Evolutionary conservation across 441 rosid species (phyloP).

Genomic region (Gossypium lobatum): DNA sequence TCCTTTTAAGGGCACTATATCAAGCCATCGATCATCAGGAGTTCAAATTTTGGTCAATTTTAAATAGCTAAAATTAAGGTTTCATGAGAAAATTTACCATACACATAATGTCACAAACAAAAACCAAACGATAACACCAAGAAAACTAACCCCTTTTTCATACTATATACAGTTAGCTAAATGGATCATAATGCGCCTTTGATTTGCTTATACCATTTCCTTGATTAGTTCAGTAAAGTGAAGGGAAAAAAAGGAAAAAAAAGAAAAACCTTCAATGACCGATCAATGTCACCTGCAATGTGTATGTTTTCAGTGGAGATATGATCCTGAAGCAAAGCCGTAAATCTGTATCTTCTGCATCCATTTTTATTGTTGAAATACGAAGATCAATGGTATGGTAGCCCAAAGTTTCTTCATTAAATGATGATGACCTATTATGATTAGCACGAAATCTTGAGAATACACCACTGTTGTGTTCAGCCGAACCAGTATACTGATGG

Average conservation of each 20-base stretch:
- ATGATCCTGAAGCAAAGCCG: slow-evolving; percentile 90
- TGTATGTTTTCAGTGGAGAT: slow-evolving; percentile 69
- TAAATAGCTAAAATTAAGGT: slow-evolving; percentile 5
- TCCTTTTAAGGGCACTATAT: background rate
- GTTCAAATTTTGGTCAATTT: background rate
- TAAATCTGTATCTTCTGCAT: slow-evolving; percentile 72
- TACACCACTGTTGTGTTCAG: slow-evolving; percentile 55
- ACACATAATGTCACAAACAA: background rate
- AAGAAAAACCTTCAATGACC: background rate
- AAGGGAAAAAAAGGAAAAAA: background rate
- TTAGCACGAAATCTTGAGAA: slow-evolving; percentile 71
- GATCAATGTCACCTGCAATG: slow-evolving; percentile 64
- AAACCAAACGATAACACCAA: background rate
- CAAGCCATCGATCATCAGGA: background rate
- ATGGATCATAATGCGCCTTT: background rate
- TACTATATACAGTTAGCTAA: background rate
- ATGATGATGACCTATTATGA: slow-evolving; percentile 54
- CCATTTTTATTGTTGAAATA: slow-evolving; percentile 67
- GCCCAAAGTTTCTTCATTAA: slow-evolving; percentile 49
- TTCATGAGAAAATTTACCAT: background rate
- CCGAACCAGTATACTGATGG: slow-evolving; percentile 52
- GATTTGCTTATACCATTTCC: background rate
- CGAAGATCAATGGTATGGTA: slow-evolving; percentile 58
- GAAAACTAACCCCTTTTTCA: background rate
- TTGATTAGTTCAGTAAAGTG: background rate